Base-by-base conservation (phyloP, 1,284 basidiomycete species). In the Dichomitus squalens region DNA sequence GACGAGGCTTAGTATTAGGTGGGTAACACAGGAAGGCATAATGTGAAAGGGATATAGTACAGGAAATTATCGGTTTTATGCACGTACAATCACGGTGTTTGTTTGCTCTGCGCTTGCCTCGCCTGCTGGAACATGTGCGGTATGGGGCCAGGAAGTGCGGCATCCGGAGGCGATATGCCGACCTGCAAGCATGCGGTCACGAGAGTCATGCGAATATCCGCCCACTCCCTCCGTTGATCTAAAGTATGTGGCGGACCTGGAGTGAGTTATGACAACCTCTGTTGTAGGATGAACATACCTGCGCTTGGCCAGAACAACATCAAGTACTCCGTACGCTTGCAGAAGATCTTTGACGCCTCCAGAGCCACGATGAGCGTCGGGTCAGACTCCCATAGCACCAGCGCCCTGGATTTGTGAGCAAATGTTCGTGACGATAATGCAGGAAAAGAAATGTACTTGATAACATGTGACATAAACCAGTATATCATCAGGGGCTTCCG, bases 401-500 rank as follows among this genome's bases (percentile, higher is more conserved):
- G 68, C 2, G 81, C 78, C 55, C 86, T 88, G 66, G 57, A 56
- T 53, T 34, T 21, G 31, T 50, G 1, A 50, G 53, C 41, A 46
- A 51, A 18, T 7, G 11, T 33, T 25, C 36, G 33, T 3, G 21
- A 36, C 12, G 6, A 5, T 27, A 38, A 50, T 49, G 25, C 21
- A 38, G 47, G 48, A 21, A 43, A 40, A 0, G 52, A 11, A 33
- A 35, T 72, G 49, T 62, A 87, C 87, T 86, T 79, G 58, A 75
- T 78, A 47, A 88, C 79, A 68, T 90, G 87, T 18, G 80, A 80
- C 85, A 88, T 87, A 66, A 90, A 88, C 87, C 87, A 90, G 69
- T 87, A 87, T 25, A 84, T 77, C 66, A 86, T 87, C 70, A 87
- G 47, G 86, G 74, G 31, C 25, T 78, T 52, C 68, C 63, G 82